Base-by-base conservation (phyloP, 495 filamentous ascomycete species). In the Mytilinidion resinicola region DNA sequence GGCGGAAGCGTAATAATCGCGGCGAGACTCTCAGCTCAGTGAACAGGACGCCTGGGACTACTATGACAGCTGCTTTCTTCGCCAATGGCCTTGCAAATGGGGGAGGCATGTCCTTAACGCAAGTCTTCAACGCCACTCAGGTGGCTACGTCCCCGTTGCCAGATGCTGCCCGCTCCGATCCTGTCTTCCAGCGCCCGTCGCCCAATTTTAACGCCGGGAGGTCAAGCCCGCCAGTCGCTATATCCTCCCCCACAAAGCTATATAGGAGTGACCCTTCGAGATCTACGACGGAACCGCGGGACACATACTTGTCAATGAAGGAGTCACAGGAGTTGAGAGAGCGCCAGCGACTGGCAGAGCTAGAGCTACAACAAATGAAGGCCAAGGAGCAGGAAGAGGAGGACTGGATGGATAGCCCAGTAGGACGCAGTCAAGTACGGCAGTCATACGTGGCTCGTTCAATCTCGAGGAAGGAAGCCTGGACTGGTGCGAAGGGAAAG, bases 91-190 rank as follows among this genome's bases (percentile, higher is more conserved):
- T 51, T 15, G 51, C 42, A 9, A 43, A 37, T n/a, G 62, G 34
- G 0, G 30, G 56, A 3, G 51, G 50, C 25, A 67, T 77, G 62
- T 65, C 63, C 43, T 60, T 74, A 42, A 75, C 67, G 4, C 74
- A 77, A 57, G 60, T 67, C 37, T 77, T 77, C 57, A 65, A 71
- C 19, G 60, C 66, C 14, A 77, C 74, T 10, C 74, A 76, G 51
- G 71, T 67, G 4, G 57, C 65, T 33, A 73, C 74, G 1, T 75
- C 74, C 19, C 71, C 70, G 9, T 10, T 70, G 4, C 63, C 66
- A 9, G 64, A 66, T 21, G 72, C 39, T 11, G 42, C 64, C 3
- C 61, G 55, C 33, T 72, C 70, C 12, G 72, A 76, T 60, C 65
- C 68, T 17, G 50, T 72, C n/a, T 65, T 70, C 35, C 66, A 72